phyloP scores from a whole-genome alignment of 768 basidiomycete genomes.

The Obba rivulosa region DNA sequence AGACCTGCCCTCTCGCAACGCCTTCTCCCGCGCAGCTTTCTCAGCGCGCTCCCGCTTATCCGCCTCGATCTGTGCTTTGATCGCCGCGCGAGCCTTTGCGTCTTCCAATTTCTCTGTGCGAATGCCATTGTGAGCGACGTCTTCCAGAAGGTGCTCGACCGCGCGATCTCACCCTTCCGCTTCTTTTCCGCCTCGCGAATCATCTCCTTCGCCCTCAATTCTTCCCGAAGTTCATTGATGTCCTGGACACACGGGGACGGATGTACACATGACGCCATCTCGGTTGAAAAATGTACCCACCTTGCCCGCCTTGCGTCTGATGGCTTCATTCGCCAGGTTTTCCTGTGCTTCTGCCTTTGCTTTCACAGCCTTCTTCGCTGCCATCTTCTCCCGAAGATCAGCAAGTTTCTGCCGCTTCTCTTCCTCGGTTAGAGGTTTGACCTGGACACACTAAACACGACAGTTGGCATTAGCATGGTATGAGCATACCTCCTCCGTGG shows the following conservation, averaged over 20 bases:
- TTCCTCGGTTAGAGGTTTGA: conserved; percentile 93
- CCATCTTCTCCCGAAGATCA: conserved; percentile 77
- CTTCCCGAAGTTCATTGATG: conserved; percentile 65
- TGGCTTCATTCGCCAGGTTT: conserved; percentile 63
- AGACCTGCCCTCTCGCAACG: conserved; percentile 73
- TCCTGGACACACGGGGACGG: conserved; percentile 41
- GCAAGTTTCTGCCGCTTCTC: conserved; percentile 79
- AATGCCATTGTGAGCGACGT: background rate
- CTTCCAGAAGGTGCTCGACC: background rate
- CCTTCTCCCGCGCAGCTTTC: conserved; percentile 87
- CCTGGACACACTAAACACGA: conserved; percentile 33
- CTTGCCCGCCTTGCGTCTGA: conserved; percentile 84
- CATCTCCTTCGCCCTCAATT: conserved; percentile 71
- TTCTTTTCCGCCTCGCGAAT: conserved; percentile 80
- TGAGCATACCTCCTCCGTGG: conserved; percentile 75
- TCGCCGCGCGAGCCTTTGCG: conserved; percentile 74
- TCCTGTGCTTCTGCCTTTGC: conserved; percentile 71
- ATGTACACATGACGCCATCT: background rate
- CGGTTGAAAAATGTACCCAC: conserved; percentile 28
- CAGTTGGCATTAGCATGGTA: background rate
- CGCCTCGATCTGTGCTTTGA: conserved; percentile 92
- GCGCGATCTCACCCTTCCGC: conserved; percentile 53
- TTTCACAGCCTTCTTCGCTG: conserved; percentile 71
- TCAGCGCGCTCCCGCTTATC: conserved; percentile 89
- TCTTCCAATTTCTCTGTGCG: conserved; percentile 83